Evolutionary conservation across 2,329 filamentous ascomycete genomes (phyloP), one percentile per base, ranked within the genome.

Genomic region (Allantophomopsis cytisporea): DNA sequence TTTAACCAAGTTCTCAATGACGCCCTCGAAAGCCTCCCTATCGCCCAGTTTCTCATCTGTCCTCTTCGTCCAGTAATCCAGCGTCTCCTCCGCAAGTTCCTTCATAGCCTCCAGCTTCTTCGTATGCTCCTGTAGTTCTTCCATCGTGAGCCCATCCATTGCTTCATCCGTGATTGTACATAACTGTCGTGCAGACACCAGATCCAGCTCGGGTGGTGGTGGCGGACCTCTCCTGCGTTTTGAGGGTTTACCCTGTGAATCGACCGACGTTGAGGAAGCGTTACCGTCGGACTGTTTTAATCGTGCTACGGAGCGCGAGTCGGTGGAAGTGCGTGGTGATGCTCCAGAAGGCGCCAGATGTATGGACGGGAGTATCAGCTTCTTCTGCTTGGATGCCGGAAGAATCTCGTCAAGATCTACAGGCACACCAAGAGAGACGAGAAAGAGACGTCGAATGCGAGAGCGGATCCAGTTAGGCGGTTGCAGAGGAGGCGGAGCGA

Each of bases 391-490:
- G 11, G 85, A 94, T 0, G 89, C 88, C 0, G 91, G 91, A 7
- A 98, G 73, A 40, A 98, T 96, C 63, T 98, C 91, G 60, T 98
- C 91, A 0, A 98, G 71, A 53, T 98, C 91, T 35, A 98, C 86
- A 2, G 91, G 91, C 0, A 98, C 91, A 14, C 91, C 91, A 0
- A 98, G 74, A 1, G 88, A 95, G 39, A 98, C 88, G 33, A 98
- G 76, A 58, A 98, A 98, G 18, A 98, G 74, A 20, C 91, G 83
- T 39, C 91, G 80, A 50, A 94, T 98, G 38, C 88, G 84, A 39
- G 87, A 94, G 47, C 91, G 85, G 43, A 95, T 93, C 91, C 91
- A 98, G 60, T 98, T 91, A 1, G 91, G 89, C 5, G 91, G 91
- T 53, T 94, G 87, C 31, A 98, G 74, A 2, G 91, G 88, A 2